Evolutionary conservation across 148 eudicot species (phyloP), one percentile per base, ranked within the genome.

Genomic region (Beta vulgaris): DNA sequence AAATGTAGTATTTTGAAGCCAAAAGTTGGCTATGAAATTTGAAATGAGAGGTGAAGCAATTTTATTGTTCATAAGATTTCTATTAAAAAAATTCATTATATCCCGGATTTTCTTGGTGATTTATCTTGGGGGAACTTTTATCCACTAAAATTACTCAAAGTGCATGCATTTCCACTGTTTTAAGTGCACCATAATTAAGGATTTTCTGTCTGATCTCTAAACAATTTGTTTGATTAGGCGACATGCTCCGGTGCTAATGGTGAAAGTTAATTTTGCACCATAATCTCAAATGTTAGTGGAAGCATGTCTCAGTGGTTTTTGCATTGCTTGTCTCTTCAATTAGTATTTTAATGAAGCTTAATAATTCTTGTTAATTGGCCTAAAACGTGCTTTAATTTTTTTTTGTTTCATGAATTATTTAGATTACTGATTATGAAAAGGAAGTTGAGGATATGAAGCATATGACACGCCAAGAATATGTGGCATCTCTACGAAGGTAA

Each of bases 361-460:
- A 29, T 31, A 4, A 39, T 44, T 67, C 9, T 65, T 65, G 7
- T 63, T 18, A 14, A 15, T 63, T 63, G 34, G 10, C 16, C 34
- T 32, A 31, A 26, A 31, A 31, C 3, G 11, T 31, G 19, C 42
- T 19, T 18, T 23, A 44, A 26, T 43, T 32, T 8, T 21, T 39
- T 5, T 1, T 1, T 31, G 48, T 51, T 40, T 77, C 9, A 31
- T 68, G 14, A 73, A 36, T 69, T 21, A 23, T 15, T 43, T 68
- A 94, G 98, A 85, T 89, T 32, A 86, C 83, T 82, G 91, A 87
- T 73, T 94, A 94, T 55, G 96, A 91, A 77, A 94, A 91, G 80
- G 98, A 91, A 82, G 44, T 91, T 0, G 98, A 94, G 62, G 98
- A 94, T 46, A 94, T 94, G 98, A 91, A 91, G 84, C 84, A 87